phyloP scores from a whole-genome alignment of 1,284 basidiomycete genomes.

The Apiotrichum sp. region DNA sequence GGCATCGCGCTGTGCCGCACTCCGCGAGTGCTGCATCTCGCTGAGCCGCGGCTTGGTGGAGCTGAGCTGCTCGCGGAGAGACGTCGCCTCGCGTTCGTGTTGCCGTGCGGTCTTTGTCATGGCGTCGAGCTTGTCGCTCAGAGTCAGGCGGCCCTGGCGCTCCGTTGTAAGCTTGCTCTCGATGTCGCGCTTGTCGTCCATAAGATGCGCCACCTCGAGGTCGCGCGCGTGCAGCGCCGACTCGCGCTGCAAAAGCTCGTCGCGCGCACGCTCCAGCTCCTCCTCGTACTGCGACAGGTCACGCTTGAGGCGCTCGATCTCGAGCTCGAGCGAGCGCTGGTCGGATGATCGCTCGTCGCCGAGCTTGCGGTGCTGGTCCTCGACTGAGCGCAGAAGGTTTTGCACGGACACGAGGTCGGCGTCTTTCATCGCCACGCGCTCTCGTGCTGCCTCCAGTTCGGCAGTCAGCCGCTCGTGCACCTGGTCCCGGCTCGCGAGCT shows the following conservation, averaged over 20 bases:
- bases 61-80: constrained; percentile 57
- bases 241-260: constrained; percentile 66
- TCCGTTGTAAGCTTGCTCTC: constrained; percentile 69
- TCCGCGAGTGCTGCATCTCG: constrained; percentile 71
- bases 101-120: constrained; percentile 58
- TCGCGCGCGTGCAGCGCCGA: constrained; percentile 62
- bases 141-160: constrained; percentile 72
- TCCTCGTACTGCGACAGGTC: constrained; percentile 76
- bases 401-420: constrained; percentile 70
- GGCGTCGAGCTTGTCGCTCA: constrained; percentile 77
- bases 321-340: constrained; percentile 79
- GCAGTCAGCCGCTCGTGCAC: constrained; percentile 36
- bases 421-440: constrained; percentile 41
- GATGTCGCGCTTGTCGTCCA: constrained; percentile 71
- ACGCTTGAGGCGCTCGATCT: constrained; percentile 78
- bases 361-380: constrained; percentile 55
- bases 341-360: constrained; percentile 78
- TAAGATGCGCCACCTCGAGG: constrained; percentile 62
- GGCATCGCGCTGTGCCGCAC: constrained; percentile 69
- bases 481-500: constrained; percentile 46
- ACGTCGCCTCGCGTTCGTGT: constrained; percentile 60
- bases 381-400: constrained; percentile 57
- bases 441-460: constrained; percentile 49
- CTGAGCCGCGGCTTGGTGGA: constrained; percentile 75
- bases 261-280: constrained; percentile 66